Base-by-base conservation (phyloP, 1,284 basidiomycete species). In the Bondarzewia mesenterica region DNA sequence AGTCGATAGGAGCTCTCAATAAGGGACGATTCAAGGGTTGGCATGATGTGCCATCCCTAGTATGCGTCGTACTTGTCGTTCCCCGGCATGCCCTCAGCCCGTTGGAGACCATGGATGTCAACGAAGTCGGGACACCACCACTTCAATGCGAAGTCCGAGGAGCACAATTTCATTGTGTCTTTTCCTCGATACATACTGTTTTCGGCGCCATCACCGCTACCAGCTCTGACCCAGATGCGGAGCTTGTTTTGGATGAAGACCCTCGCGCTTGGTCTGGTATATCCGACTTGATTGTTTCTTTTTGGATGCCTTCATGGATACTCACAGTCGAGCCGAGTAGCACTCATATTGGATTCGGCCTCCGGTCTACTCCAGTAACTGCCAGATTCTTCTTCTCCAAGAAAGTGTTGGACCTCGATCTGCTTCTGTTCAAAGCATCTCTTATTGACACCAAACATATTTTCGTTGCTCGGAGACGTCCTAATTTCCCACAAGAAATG, bases 281-380 rank as follows among this genome's bases (percentile, higher is more conserved):
- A 3, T 58, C 63, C 2, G 55, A 65, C 6, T 54, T 70, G 14
- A 56, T 71, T 7, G 61, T 61, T 15, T 66, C 66, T 3, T 72
- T 71, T 49, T 54, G 50, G 8, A 49, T 65, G 21, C 60, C 67
- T 1, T 51, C 63, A 2, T 52, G 50, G 38, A 36, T 63, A 6
- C 53, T 72, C 7, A 46, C 55, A 10, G 36, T 61, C 37, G 63
- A 64, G 26, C 58, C 57, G 22, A 44, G 53, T 8, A 44, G 53
- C 5, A 54, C 63, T 25, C 50, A 42, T 10, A 55, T 71, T n/a
- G 48, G 54, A 23, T 47, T 72, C 6, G 46, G 54, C 1, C 46
- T 70, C 16, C 56, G 61, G 8, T 58, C 50, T 29, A 66, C 60
- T 5, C 50, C 63, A 5, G 25, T 22, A 10, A 40, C 7, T 15